A percentile compares a stretch with the other conserved stretches of the same genome.
Conservation (phyloP, 2,329 filamentous ascomycete genomes). For the Venturia carpophila region DNA sequence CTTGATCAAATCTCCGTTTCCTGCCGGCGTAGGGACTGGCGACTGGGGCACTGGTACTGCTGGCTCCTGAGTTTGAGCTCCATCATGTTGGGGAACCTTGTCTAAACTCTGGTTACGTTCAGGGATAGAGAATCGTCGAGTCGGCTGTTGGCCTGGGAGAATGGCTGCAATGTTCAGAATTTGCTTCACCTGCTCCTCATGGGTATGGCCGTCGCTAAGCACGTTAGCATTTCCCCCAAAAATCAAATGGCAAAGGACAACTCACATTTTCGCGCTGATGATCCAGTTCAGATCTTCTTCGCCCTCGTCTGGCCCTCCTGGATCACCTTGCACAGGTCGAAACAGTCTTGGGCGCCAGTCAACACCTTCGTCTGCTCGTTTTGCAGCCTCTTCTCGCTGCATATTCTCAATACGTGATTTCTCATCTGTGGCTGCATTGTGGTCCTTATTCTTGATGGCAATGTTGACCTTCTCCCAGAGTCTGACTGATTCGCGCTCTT, state of each 20-base stretch:
- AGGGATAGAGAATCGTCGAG: constrained; percentile 39
- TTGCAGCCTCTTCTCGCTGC: constrained; percentile 81
- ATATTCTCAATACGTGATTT: constrained; percentile 94
- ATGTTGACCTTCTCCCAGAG: constrained; percentile 76
- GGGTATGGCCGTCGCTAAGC: constrained; percentile 53
- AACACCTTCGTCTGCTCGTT: constrained; percentile 65
- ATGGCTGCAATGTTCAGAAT: constrained; percentile 83
- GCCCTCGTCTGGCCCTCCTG: constrained; percentile 65
- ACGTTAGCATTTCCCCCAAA: not conserved
- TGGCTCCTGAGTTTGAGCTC: too few relatives aligned
- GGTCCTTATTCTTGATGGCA: constrained; percentile 77
- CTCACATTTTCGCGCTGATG: constrained; percentile 75
- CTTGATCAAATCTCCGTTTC: constrained; percentile 14
- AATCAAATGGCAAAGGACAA: not conserved
- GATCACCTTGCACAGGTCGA: constrained; percentile 61
- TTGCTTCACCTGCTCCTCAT: constrained; percentile 67
- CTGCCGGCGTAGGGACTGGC: not conserved
- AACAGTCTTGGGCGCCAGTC: constrained; percentile 90
- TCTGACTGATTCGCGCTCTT: constrained; percentile 79
- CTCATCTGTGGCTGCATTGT: constrained; percentile 83
- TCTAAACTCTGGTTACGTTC: constrained; percentile 18
- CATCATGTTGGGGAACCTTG: not conserved
- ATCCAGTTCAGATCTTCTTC: constrained; percentile 94
- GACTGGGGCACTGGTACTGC: not conserved
- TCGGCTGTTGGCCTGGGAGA: constrained; percentile 62